phyloP scores from a whole-genome alignment of 2,329 filamentous ascomycete genomes.

The Cercospora zeina region DNA sequence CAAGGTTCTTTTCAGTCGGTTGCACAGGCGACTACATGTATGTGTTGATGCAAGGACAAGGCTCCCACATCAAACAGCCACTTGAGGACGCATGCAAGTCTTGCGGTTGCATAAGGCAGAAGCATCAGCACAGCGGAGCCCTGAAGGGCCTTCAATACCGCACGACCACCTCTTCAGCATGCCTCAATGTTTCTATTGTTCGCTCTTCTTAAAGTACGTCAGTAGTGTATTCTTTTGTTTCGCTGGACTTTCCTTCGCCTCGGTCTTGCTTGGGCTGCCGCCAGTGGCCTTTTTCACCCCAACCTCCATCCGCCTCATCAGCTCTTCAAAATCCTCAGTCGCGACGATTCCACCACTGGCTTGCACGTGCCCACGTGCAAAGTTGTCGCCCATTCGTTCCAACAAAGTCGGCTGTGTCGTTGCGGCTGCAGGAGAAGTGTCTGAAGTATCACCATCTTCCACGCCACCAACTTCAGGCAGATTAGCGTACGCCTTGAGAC shows the following conservation, averaged over 20 bases:
- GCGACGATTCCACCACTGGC: conserved; percentile 66
- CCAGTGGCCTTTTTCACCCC: conserved; percentile 55
- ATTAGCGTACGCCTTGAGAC: conserved; percentile 54
- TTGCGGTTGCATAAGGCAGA: not conserved
- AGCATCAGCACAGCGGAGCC: not conserved
- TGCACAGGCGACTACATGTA: too few relatives aligned
- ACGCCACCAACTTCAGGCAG: conserved; percentile 32
- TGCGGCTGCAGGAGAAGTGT: not conserved
- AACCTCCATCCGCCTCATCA: conserved; percentile 60
- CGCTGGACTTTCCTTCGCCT: conserved; percentile 20
- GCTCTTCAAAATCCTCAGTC: conserved; percentile 63
- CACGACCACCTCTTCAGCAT: not conserved
- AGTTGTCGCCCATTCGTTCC: conserved; percentile 61
- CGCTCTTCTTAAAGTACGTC: conserved; percentile 26
- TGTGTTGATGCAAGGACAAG: too few relatives aligned
- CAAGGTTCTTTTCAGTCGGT: too few relatives aligned
- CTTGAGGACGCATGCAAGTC: too few relatives aligned
- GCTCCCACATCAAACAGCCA: too few relatives aligned
- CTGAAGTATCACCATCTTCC: conserved; percentile 35
- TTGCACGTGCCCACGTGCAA: conserved; percentile 67
- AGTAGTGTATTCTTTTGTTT: conserved; percentile 28
- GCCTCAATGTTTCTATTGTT: not conserved
- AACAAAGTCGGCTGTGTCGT: conserved; percentile 39
- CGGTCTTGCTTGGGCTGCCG: conserved; percentile 34
- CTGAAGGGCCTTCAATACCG: not conserved